Evolutionary conservation across 768 basidiomycete genomes (phyloP).

Genomic region (Russula earlei): DNA sequence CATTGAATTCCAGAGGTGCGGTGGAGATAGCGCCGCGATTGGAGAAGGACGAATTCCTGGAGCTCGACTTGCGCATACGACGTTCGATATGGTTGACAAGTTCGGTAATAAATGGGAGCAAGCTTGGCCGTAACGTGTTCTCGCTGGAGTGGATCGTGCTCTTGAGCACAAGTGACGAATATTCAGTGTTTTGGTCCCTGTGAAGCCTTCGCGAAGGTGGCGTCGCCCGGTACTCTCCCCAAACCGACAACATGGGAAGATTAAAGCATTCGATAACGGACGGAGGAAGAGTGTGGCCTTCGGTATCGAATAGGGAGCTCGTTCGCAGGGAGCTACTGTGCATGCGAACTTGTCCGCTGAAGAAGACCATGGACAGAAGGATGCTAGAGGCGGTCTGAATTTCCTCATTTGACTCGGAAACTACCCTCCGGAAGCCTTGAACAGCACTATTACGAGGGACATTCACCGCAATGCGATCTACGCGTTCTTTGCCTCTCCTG

Average conservation of each 20-base stretch:
- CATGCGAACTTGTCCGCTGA: slow-evolving; percentile 75
- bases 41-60: slow-evolving; percentile 18
- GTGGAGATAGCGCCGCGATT: not conserved
- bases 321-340: slow-evolving; percentile 39
- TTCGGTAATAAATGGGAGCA: slow-evolving; percentile 80
- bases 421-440: slow-evolving; percentile 1
- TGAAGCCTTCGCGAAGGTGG: slow-evolving; percentile 34
- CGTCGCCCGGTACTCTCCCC: slow-evolving; percentile 70
- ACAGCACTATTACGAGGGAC: slow-evolving; percentile 36
- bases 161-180: slow-evolving; percentile 70
- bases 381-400: slow-evolving; percentile 49
- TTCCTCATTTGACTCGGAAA: slow-evolving; percentile 24
- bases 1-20: slow-evolving; percentile 5
- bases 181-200: slow-evolving; percentile 29
- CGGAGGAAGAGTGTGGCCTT: slow-evolving; percentile 46
- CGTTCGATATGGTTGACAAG: slow-evolving; percentile 59
- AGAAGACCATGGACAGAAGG: slow-evolving; percentile 61
- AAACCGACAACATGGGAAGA: slow-evolving; percentile 70
- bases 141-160: slow-evolving; percentile 82
- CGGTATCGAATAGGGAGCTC: slow-evolving; percentile 29
- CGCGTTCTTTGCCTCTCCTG: slow-evolving; percentile 66
- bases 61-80: slow-evolving; percentile 50
- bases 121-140: slow-evolving; percentile 71
- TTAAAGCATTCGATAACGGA: slow-evolving; percentile 55
- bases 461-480: slow-evolving; percentile 54